phyloP scores from a whole-genome alignment of 1,284 basidiomycete genomes.

The Malassezia yamatoensis region DNA sequence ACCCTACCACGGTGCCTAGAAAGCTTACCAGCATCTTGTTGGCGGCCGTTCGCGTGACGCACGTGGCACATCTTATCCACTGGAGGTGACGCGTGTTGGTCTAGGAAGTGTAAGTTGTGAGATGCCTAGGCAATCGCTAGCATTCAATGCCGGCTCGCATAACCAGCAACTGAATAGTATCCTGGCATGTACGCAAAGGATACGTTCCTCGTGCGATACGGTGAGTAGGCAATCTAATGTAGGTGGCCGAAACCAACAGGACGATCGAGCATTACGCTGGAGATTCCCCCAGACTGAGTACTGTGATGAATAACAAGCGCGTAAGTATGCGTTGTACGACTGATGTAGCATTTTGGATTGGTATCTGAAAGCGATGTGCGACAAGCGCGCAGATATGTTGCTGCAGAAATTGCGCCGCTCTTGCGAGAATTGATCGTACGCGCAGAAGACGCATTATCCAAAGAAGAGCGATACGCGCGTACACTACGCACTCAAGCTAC shows the following conservation, averaged over 20 bases:
- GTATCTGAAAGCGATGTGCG: conserved; percentile 16
- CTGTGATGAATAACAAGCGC: conserved; percentile 7
- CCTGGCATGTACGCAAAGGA: not conserved
- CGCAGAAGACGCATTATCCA: conserved; percentile 10
- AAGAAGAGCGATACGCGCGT: conserved; percentile 13
- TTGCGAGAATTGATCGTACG: conserved; percentile 17
- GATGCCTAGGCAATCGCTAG: conserved; percentile 14
- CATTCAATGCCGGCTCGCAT: conserved; percentile 9
- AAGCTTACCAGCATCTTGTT: not conserved
- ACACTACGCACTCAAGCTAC: conserved; percentile 12
- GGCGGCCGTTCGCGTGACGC: not conserved
- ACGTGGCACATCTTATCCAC: too few relatives aligned
- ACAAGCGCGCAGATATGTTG: conserved; percentile 12
- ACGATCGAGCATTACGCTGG: conserved; percentile 2
- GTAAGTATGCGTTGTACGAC: not conserved
- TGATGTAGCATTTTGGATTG: conserved; percentile 14
- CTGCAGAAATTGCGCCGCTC: conserved; percentile 15
- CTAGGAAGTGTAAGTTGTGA: too few relatives aligned
- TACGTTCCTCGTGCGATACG: conserved; percentile 3
- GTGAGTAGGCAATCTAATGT: not conserved
- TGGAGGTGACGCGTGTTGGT: too few relatives aligned
- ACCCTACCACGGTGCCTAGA: not conserved
- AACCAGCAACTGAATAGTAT: conserved; percentile 10
- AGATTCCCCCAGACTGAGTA: conserved; percentile 6
- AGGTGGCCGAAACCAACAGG: conserved; percentile 11